A percentile compares a stretch with the other conserved stretches of the same genome.
These are phyloP conservation scores for Rhynchosporium secalis DNA, from an alignment of 2,329 filamentous ascomycete genomes.

Conservation along the genomic window DNA sequence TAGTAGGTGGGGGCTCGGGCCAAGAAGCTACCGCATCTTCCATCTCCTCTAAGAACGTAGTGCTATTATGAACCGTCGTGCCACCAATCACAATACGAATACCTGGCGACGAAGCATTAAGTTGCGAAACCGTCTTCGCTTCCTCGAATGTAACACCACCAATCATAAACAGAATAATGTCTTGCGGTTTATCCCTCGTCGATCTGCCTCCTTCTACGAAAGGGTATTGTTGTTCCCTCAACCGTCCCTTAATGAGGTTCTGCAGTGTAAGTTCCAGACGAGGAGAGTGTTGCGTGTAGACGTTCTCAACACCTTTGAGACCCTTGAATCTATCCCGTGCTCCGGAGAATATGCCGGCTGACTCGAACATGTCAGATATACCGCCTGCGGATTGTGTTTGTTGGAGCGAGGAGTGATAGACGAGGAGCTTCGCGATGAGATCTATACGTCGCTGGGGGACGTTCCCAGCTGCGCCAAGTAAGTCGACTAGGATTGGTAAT, in stretches of 20 bases:
- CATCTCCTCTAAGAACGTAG: slow-evolving; percentile 86
- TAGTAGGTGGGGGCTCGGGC: slow-evolving; percentile 61
- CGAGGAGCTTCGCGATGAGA: slow-evolving; percentile 77
- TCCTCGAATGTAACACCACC: slow-evolving; percentile 96
- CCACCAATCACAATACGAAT: slow-evolving; percentile 87
- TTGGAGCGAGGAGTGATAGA: slow-evolving; percentile 85
- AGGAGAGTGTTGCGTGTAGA: slow-evolving; percentile 96
- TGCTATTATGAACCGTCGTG: slow-evolving; percentile 84
- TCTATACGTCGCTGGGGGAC: slow-evolving; percentile 74
- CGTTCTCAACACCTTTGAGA: slow-evolving; percentile 95
- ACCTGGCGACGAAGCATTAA: slow-evolving; percentile 88
- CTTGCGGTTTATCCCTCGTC: slow-evolving; percentile 93
- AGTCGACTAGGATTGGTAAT: slow-evolving; percentile 80
- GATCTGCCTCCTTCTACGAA: slow-evolving; percentile 87
- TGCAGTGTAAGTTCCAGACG: slow-evolving; percentile 84
- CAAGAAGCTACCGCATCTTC: slow-evolving; percentile 84
- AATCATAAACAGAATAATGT: slow-evolving; percentile 92
- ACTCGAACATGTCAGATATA: slow-evolving; percentile 90
- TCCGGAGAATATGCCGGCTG: slow-evolving; percentile 85
- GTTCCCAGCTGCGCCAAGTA: slow-evolving; percentile 81
- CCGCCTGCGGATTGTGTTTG: slow-evolving; percentile 72
- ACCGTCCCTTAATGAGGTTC: slow-evolving; percentile 85
- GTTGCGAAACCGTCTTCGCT: slow-evolving; percentile 90
- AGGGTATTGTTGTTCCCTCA: slow-evolving; percentile 86
- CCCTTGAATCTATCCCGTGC: slow-evolving; percentile 89